Percentiles rank a stretch among this genome's conserved stretches.
phyloP scores from a whole-genome alignment of 2,329 filamentous ascomycete species.

The Hypoxylon sp. region DNA sequence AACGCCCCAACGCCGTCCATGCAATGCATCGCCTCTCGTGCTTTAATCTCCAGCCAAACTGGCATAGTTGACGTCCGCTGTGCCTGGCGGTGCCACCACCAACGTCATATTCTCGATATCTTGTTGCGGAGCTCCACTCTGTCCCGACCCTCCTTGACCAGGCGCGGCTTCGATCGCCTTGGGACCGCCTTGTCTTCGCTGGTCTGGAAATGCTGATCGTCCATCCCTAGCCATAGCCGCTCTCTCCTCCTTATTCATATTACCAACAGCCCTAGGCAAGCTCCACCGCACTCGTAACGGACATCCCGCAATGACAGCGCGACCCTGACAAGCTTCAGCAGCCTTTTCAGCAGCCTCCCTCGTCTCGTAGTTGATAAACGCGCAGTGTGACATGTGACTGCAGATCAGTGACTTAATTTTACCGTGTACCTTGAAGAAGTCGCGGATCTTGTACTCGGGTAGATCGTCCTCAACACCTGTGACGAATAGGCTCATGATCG shows the following conservation, averaged over 20 bases:
- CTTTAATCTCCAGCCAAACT: conserved; percentile 84
- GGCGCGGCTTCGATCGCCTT: conserved; percentile 55
- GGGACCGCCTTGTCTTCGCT: conserved; percentile 57
- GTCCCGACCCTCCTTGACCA: conserved; percentile 50
- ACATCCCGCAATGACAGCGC: conserved; percentile 90
- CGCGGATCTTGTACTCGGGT: conserved; percentile 90
- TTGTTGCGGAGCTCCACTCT: conserved; percentile 46
- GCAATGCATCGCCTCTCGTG: conserved; percentile 41
- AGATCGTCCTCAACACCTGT: conserved; percentile 97
- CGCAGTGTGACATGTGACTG: conserved; percentile 96
- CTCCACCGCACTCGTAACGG: conserved; percentile 94
- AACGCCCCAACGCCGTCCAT: conserved; percentile 54
- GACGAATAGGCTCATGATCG: conserved; percentile 93
- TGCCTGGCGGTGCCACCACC: conserved; percentile 84
- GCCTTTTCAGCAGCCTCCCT: conserved; percentile 89
- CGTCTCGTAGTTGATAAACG: conserved; percentile 94
- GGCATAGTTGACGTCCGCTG: conserved; percentile 84
- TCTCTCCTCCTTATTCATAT: conserved; percentile 88
- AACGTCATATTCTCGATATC: conserved; percentile 58
- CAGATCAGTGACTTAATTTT: conserved; percentile 94
- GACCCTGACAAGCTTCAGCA: conserved; percentile 86
- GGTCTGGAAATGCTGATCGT: conserved; percentile 67
- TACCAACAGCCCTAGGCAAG: conserved; percentile 90
- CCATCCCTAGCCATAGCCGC: conserved; percentile 86
- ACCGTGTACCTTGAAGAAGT: conserved; percentile 90